Percentiles rank a stretch among this genome's conserved stretches.
Evolutionary conservation across 495 filamentous ascomycete genomes (phyloP).

Genomic region (Aspergillus egyptiacus): DNA sequence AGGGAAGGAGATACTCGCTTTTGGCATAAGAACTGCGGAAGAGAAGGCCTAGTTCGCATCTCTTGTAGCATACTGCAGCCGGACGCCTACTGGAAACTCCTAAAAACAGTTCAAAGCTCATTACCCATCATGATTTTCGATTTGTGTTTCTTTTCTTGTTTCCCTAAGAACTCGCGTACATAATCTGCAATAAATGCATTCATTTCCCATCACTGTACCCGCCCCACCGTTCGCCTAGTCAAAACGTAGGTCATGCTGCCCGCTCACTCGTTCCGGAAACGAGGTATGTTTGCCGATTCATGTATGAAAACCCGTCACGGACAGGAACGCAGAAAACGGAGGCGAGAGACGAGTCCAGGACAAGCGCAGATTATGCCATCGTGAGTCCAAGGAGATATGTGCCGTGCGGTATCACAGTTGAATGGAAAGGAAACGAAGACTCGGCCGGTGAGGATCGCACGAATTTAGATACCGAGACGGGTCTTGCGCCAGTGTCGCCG

Average conservation of each 20-base stretch:
- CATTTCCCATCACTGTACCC: slow-evolving; percentile 11
- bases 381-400: slow-evolving; percentile 12
- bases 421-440: slow-evolving; percentile 19
- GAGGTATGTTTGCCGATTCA: neutral
- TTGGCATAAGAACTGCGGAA: no score
- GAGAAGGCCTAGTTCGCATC: no score
- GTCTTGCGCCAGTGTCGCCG: slow-evolving; percentile 99
- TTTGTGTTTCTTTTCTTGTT: slow-evolving; percentile 17
- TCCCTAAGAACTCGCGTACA: slow-evolving; percentile 20
- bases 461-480: slow-evolving; percentile 86
- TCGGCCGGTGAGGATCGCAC: slow-evolving; percentile 18
- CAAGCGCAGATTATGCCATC: slow-evolving; percentile 16
- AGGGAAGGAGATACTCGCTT: no score
- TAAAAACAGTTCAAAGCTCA: slow-evolving; percentile 15
- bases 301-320: neutral
- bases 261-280: neutral
- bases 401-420: slow-evolving; percentile 22
- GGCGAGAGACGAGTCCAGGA: slow-evolving; percentile 11
- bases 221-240: slow-evolving; percentile 3
- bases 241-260: neutral
- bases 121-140: slow-evolving; percentile 25
- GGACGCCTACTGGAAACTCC: no score
- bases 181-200: slow-evolving; percentile 6
- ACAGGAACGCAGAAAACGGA: neutral
- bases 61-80: neutral